Evolutionary conservation across 75 land plant genomes (phyloP), one percentile per base, ranked within the genome.

Genomic region (Pinus taeda): DNA sequence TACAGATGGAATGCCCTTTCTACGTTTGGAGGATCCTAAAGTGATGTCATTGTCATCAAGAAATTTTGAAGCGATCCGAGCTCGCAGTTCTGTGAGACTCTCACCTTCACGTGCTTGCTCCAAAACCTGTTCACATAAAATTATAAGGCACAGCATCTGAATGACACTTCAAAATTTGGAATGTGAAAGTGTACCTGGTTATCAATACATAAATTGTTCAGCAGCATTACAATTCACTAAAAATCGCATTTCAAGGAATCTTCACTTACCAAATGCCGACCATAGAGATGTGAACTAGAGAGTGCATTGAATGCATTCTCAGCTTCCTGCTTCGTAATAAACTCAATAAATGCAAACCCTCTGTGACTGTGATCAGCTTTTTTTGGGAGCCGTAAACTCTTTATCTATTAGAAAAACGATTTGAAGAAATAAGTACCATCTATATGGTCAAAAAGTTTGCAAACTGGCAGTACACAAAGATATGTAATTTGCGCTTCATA

Each of bases 321-420:
- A 6, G 99, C 93, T 71, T 95, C 99, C 81, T 97, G 98, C 65
- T 90, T 95, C 57, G 99, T 97, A 22, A 95, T 77, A 77, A 78
- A 97, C 85, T 97, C 99, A 42, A 97, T 88, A 80, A 97, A 97
- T 67, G 99, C 99, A 84, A 95, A 97, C 5, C 99, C 99, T 61
- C 95, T 92, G 77, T 97, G 99, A 75, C 82, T 86, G 5, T 93
- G 95, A 85, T 85, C 89, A 74, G 90, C 85, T 79, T 91, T 97
- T 92, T 76, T 88, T 59, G 99, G 99, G 58, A 97, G 70, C 78
- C 95, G 83, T 39, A 97, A 73, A 58, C 93, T 90, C 65, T 97
- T 97, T 72, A 97, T 83, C 99, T 95, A 88, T 9, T 39, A 66
- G 9, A 66, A 20, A 29, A 11, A n/a, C 4, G 22, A 60, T 60